These are phyloP conservation scores for Wickerhamiella galacta DNA, from an alignment of 805 yeast species.

Conservation along the genomic window DNA sequence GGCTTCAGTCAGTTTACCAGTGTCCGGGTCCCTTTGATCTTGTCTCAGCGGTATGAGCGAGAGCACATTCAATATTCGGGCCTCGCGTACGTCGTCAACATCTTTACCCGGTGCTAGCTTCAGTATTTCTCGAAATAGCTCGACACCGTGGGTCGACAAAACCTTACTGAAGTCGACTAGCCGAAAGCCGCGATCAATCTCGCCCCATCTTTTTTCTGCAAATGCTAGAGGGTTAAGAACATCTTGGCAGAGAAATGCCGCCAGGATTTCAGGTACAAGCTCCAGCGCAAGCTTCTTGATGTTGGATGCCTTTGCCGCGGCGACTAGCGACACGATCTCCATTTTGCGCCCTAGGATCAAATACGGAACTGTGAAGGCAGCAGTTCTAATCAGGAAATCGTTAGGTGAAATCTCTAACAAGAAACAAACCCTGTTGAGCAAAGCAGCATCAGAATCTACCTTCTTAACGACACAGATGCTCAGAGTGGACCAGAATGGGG, in stretches of 20 bases:
- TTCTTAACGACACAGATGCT: slow-evolving; percentile 42
- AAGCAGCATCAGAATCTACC: slow-evolving; percentile 32
- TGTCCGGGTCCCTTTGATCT: not conserved
- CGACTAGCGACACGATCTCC: slow-evolving; percentile 46
- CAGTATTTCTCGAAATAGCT: slow-evolving; percentile 22
- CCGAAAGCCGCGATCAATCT: slow-evolving; percentile 34
- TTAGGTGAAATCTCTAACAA: slow-evolving; percentile 45
- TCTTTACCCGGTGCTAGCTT: slow-evolving; percentile 18
- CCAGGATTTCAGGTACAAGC: slow-evolving; percentile 33
- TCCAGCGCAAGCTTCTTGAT: not conserved
- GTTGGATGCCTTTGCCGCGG: slow-evolving; percentile 23
- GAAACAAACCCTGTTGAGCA: slow-evolving; percentile 45
- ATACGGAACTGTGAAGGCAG: slow-evolving; percentile 59
- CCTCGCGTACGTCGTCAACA: not conserved
- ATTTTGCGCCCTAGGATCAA: slow-evolving; percentile 48
- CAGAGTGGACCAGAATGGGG: slow-evolving; percentile 63
- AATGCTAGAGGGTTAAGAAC: slow-evolving; percentile 32
- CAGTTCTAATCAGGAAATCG: slow-evolving; percentile 51
- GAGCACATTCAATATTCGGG: not conserved
- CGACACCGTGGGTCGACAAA: slow-evolving; percentile 14
- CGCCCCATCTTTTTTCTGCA: slow-evolving; percentile 35
- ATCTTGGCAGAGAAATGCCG: slow-evolving; percentile 38
- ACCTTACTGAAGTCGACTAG: slow-evolving; percentile 18
- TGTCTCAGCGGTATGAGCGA: not conserved
- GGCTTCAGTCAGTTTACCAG: slow-evolving; percentile 1